Base-by-base conservation (phyloP, 1,139 yeast species). In the Saccharomyces pastorianus region DNA sequence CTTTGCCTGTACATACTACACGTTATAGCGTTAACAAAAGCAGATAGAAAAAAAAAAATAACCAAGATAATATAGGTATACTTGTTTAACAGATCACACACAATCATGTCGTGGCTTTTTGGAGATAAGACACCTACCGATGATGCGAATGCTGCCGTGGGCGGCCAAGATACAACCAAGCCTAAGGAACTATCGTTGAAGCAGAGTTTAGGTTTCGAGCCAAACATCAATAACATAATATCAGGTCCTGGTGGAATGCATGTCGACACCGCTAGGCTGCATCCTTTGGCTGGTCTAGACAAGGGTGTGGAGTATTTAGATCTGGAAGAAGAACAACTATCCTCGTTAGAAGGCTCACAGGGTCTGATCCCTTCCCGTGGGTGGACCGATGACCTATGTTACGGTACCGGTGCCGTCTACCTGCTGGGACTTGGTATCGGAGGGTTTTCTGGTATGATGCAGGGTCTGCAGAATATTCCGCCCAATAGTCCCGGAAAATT, bases 341-440 rank as follows among this genome's bases (percentile, higher is more conserved):
- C 83, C 52, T 74, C 81, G 23, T 74, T 88, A 64, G 95, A 90
- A 66, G 96, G 96, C 47, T 82, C 96, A 1, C 88, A 88, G 68
- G 96, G 96, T 57, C 72, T 93, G 57, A 81, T 93, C 62, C 97
- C 99, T 42, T 87, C 95, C 42, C 85, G 97, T 74, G 96, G 95
- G 65, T 93, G 97, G 96, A 81, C 91, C 14, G 99, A 93, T 71
- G 98, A 93, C 73, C 79, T 93, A 61, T 90, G 97, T 79, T 93
- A 95, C 73, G 99, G 99, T 64, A 88, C 99, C 11, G 99, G 99
- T 71, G 84, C 96, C 11, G 91, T 90, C 51, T 93, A 93, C 71
- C 78, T 93, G 64, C 65, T 86, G 48, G 96, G 93, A 53, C 73
- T 87, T 56, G 91, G 93, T 48, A 59, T 81, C 53, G 99, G 99